Evolutionary conservation across 768 basidiomycete species (phyloP).

Genomic region (Collybia sp.): DNA sequence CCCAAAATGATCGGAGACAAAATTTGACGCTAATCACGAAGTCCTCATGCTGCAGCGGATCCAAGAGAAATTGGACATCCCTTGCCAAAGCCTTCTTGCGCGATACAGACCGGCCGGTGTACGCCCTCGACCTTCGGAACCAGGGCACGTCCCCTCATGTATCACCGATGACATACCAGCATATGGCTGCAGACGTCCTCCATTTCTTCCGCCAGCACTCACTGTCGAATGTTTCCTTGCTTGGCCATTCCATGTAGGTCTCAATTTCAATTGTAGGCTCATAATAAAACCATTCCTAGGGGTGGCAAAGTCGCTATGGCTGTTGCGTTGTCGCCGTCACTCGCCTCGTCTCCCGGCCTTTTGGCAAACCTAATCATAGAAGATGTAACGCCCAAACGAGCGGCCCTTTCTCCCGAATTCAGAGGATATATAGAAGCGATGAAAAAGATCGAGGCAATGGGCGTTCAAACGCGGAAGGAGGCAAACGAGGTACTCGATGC

Average conservation of each 20-base stretch:
- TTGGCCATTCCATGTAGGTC: constrained; percentile 85
- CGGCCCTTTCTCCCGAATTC: constrained; percentile 56
- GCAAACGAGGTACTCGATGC: constrained; percentile 59
- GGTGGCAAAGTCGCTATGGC: constrained; percentile 80
- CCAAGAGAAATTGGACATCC: constrained; percentile 82
- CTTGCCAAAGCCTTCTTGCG: constrained; percentile 64
- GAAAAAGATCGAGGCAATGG: constrained; percentile 55
- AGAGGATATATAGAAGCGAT: constrained; percentile 61
- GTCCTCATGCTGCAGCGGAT: constrained; percentile 44
- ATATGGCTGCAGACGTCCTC: constrained; percentile 77
- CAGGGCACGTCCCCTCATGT: constrained; percentile 78
- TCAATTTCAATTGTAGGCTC: neutral
- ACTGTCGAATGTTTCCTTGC: constrained; percentile 56
- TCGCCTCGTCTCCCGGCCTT: constrained; percentile 17
- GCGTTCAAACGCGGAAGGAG: constrained; percentile 53
- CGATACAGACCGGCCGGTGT: constrained; percentile 60
- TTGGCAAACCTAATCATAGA: constrained; percentile 61
- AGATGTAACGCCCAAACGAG: constrained; percentile 69
- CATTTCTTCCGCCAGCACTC: constrained; percentile 52
- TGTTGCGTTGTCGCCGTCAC: constrained; percentile 45
- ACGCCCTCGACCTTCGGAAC: constrained; percentile 73
- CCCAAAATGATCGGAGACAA: neutral
- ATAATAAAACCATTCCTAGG: constrained; percentile 32
- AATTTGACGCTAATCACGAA: neutral
- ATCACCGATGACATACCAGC: constrained; percentile 61